These are phyloP conservation scores for Carex arenaria DNA, from an alignment of 202 grass and related monocot species.

Conservation along the genomic window DNA sequence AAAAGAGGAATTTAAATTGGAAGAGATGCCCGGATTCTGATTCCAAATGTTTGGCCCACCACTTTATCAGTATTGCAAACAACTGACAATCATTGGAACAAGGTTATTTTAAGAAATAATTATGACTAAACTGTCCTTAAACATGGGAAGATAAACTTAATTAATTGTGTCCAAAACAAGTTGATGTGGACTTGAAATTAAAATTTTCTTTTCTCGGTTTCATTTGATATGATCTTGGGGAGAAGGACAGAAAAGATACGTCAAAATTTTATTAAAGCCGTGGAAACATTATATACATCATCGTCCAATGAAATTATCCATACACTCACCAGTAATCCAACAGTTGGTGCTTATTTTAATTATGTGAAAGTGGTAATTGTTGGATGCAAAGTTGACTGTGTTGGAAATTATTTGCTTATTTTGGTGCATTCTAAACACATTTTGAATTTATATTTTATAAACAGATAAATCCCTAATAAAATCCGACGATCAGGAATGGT, in stretches of 20 bases:
- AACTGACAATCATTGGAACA: background rate
- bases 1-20: background rate
- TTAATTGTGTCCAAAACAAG: background rate
- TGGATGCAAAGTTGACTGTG: background rate
- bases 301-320: background rate
- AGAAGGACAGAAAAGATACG: background rate
- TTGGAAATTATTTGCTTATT: background rate
- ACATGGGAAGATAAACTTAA: background rate
- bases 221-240: background rate
- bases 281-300: background rate
- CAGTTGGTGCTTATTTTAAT: background rate
- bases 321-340: background rate
- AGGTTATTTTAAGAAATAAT: background rate
- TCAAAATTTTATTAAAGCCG: background rate
- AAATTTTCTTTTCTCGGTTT: background rate
- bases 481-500: conserved; percentile 85
- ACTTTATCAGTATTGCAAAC: background rate
- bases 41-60: background rate
- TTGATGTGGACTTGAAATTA: background rate
- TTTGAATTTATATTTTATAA: background rate
- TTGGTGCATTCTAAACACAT: conserved; percentile 3
- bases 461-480: conserved; percentile 56
- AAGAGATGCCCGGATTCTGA: background rate
- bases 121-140: background rate
- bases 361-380: background rate